Base-by-base conservation (phyloP, 345 rosid species). In the Hibiscus syriacus region DNA sequence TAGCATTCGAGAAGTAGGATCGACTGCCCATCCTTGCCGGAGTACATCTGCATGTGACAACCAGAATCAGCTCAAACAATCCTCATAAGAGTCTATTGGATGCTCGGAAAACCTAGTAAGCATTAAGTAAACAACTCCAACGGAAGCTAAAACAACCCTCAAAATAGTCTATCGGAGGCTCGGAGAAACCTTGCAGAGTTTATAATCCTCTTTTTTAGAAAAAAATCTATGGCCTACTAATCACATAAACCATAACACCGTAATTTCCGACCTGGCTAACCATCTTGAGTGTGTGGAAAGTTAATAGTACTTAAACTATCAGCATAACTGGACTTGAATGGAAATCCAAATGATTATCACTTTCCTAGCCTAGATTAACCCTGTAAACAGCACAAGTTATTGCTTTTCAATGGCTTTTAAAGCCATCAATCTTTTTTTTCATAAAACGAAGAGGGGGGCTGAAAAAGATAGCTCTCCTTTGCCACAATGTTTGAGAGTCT, bases 11-110 rank as follows among this genome's bases (percentile, higher is more conserved):
- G 93, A 85, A 64, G 76, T 67, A 52, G 82, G 73, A 79, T 94
- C 92, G 26, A 85, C 73, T 12, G 71, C 50, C 97, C 98, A 89
- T 13, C 92, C 98, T 55, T 83, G 86, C 79, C 72, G 74, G 29
- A 83, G 60, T 29, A 84, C 98, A 84, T 83, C 97, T 92, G 86
- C 81, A 76, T 9, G 32, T 27, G 16, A 29, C 66, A 67, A 13
- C 26, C 39, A 75, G 29, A 67, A 30, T 11, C 70, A 72, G 19
- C 49, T 56, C 20, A 22, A 19, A 46, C 2, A 2, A n/a, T 16
- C 22, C 52, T n/a, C 22, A 17, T 16, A 46, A 46, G 17, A 6
- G 52, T n/a, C 52, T 1, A 46, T 4, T 3, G 29, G 25, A 52
- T 4, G 25, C 14, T 1, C 14, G 5, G 29, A 53, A 53, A 22